Percentiles rank a stretch among this genome's conserved stretches.
These are phyloP conservation scores for Botryotinia calthae DNA, from an alignment of 2,329 filamentous ascomycete species.

Conservation along the genomic window DNA sequence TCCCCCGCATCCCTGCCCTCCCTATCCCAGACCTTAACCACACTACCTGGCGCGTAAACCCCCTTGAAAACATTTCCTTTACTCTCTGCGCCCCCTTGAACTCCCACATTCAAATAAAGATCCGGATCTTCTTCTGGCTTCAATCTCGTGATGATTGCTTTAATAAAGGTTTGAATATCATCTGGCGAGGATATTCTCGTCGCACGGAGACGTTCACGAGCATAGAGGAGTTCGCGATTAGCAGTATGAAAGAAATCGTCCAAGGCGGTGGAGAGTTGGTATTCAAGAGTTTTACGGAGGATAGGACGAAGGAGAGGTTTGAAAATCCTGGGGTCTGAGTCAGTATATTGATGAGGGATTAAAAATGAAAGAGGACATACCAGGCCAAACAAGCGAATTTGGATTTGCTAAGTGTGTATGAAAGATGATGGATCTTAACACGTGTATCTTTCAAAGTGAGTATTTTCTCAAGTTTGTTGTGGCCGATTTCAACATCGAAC, in stretches of 20 bases:
- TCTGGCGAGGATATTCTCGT: constrained; percentile 78
- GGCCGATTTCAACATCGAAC: constrained; percentile 78
- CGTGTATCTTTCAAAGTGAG: constrained; percentile 72
- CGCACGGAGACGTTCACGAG: constrained; percentile 80
- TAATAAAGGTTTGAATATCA: constrained; percentile 78
- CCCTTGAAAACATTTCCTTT: constrained; percentile 70
- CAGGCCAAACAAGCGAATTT: constrained; percentile 76
- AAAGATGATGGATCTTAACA: constrained; percentile 82
- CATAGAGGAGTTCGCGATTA: constrained; percentile 84
- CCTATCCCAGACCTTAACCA: constrained; percentile 87
- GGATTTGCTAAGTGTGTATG: constrained; percentile 72
- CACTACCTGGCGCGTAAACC: constrained; percentile 82
- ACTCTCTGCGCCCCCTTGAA: constrained; percentile 55
- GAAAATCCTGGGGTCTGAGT: constrained; percentile 47
- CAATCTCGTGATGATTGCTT: constrained; percentile 75
- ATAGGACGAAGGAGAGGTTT: constrained; percentile 82
- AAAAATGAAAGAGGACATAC: constrained; percentile 35
- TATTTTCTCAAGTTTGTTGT: constrained; percentile 75
- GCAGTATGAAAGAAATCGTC: constrained; percentile 66
- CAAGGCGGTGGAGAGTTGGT: constrained; percentile 70
- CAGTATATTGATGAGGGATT: neutral
- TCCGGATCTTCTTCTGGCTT: constrained; percentile 72
- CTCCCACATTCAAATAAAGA: constrained; percentile 68
- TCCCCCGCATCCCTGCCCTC: constrained; percentile 70
- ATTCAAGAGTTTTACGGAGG: constrained; percentile 74